Evolutionary conservation across 2,329 filamentous ascomycete species (phyloP), one percentile per base, ranked within the genome.

Genomic region (Fusarium nurragi): DNA sequence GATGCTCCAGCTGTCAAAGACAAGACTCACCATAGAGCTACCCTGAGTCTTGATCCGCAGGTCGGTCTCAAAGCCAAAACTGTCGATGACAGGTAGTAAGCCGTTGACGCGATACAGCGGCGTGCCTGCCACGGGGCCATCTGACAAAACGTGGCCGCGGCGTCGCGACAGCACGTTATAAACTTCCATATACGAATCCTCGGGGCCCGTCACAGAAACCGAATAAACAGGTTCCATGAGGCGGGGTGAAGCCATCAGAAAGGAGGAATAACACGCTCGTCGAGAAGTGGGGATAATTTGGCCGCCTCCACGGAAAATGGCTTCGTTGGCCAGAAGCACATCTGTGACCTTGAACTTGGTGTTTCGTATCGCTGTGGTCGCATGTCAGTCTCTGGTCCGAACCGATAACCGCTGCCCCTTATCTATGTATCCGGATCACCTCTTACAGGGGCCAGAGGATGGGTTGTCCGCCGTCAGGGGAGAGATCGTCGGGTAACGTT

Each of bases 11-110:
- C 92, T 89, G 75, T 99, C 95, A 77, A 99, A 99, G 13, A 97
- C 93, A 32, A 99, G 84, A 71, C 90, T 93, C 50, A 98, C 88
- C 73, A 92, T 94, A 54, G 94, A 93, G 76, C 93, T 90, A 49
- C 95, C 94, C 80, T 97, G 92, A 0, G 94, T 97, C 78, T 97
- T 94, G 74, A 98, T 98, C 64, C 95, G 86, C 56, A 99, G 84
- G 80, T 99, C 95, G 14, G 95, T 98, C 82, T 99, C 95, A 78
- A 99, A 98, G 19, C 95, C 95, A 74, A 99, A 99, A 26, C 90
- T 93, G 81, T 99, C 95, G 74, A 99, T 97, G 59, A 98, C 95
- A 11, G 95, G 95, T 54, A 99, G 88, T 46, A 98, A 83, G 5
- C 95, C 95, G 71, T 90, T 91, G 50, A 97, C 94, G 21, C 91